Conservation (phyloP, 2,329 filamentous ascomycete genomes). For the Ceratocystiopsis brevicomis region DNA sequence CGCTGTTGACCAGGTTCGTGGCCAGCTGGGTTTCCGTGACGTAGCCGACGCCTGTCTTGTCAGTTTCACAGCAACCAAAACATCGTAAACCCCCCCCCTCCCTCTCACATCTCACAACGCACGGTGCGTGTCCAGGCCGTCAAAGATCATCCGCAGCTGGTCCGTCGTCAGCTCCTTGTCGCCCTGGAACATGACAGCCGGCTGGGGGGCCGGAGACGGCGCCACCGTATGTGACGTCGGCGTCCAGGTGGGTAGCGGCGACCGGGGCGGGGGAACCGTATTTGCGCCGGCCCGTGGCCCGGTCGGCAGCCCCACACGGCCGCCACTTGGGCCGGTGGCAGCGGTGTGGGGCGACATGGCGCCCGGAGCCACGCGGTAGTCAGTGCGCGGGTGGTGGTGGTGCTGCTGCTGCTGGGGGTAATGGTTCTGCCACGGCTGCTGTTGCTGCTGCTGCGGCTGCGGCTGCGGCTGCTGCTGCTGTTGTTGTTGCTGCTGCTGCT, state of each 20-base stretch:
- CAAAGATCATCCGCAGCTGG: conserved; percentile 60
- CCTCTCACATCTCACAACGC: conserved; percentile 11
- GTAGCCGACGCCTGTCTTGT: conserved; percentile 31
- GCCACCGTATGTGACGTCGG: background rate
- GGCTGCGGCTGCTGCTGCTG: conserved; percentile 1
- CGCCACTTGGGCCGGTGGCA: background rate
- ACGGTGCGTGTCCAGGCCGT: conserved; percentile 77
- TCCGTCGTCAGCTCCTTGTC: conserved; percentile 40
- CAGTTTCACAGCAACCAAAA: too few relatives aligned
- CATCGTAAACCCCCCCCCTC: too few relatives aligned
- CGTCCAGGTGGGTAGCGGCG: conserved; percentile 4
- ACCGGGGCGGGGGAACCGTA: conserved; percentile 4
- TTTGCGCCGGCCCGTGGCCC: conserved; percentile 4
- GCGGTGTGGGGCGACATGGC: too few relatives aligned
- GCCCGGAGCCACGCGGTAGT: too few relatives aligned
- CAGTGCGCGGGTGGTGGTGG: conserved; percentile 28
- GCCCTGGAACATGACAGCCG: conserved; percentile 9
- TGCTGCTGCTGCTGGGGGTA: conserved; percentile 14
- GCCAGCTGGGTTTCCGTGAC: conserved; percentile 75
- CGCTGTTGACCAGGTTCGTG: conserved; percentile 83
- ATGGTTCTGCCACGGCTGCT: conserved; percentile 3
- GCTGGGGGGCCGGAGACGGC: background rate
- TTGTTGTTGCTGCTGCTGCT: conserved; percentile 29
- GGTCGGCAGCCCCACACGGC: conserved; percentile 8
- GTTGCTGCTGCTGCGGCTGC: conserved; percentile 22